Percentiles rank a stretch among this genome's conserved stretches.
These are phyloP conservation scores for Vanderwaltozyma polyspora DNA, from an alignment of 805 yeast species.

Conservation along the genomic window DNA sequence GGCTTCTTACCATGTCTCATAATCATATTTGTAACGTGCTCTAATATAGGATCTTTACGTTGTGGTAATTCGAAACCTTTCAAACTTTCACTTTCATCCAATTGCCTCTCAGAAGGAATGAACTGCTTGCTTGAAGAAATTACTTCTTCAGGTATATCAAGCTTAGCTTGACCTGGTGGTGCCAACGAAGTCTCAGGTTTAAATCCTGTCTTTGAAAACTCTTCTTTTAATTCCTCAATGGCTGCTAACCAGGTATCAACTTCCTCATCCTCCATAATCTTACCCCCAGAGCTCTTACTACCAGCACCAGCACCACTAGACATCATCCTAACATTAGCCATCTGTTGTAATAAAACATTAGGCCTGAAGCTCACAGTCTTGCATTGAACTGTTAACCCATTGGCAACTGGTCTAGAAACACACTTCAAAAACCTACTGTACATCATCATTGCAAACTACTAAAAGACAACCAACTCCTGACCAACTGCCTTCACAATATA, in stretches of 20 bases:
- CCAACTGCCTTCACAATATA: no score
- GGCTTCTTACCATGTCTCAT: constrained; percentile 90
- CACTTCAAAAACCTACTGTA: no score
- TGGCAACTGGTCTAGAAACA: no score
- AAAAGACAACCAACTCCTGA: no score
- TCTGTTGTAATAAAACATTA: no score
- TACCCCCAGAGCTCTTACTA: no score
- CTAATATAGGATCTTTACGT: constrained; percentile 56
- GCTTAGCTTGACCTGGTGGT: constrained; percentile 29
- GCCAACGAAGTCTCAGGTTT: constrained; percentile 32
- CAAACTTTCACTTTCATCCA: constrained; percentile 41
- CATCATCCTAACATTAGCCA: no score
- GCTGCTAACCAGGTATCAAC: constrained; percentile 34
- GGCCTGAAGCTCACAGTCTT: no score
- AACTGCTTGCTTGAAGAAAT: constrained; percentile 24
- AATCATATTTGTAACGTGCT: constrained; percentile 70
- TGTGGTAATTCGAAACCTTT: constrained; percentile 47
- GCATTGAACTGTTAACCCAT: no score
- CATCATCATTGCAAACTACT: no score
- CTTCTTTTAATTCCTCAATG: constrained; percentile 28
- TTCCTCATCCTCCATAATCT: constrained; percentile 19
- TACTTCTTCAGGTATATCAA: constrained; percentile 26
- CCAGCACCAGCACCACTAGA: no score
- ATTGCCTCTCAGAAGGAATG: constrained; percentile 56
- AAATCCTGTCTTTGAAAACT: constrained; percentile 29